phyloP scores from a whole-genome alignment of 495 filamentous ascomycete genomes.

The Xylaria longipes region DNA sequence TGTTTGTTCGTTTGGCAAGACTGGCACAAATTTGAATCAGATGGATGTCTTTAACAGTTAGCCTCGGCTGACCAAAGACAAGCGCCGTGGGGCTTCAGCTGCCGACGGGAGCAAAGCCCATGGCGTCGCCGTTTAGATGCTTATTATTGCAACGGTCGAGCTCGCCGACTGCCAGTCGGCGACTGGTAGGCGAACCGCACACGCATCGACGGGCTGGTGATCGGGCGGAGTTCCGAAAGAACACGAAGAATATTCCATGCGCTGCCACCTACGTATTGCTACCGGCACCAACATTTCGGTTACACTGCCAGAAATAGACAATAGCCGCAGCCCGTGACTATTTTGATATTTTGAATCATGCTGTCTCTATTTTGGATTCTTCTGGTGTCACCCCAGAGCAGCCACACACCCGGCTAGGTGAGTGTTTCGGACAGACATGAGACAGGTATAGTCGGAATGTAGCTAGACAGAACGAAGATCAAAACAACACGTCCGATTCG shows the following conservation, averaged over 20 bases:
- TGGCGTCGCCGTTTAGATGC: not conserved
- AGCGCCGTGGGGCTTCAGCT: not conserved
- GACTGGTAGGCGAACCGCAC: not conserved
- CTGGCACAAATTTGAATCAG: not conserved
- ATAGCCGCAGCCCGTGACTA: not conserved
- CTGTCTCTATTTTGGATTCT: not conserved
- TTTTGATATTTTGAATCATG: conserved; percentile 10
- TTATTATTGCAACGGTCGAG: not conserved
- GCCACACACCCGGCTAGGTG: not conserved
- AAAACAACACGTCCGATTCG: conserved; percentile 5
- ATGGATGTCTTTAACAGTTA: not conserved
- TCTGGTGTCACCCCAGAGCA: not conserved
- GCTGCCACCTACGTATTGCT: not conserved
- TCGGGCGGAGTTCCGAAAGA: not conserved
- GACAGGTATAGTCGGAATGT: not conserved
- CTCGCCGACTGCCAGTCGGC: conserved; percentile 7
- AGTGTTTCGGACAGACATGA: not conserved
- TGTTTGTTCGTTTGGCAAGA: not conserved
- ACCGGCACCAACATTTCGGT: not conserved
- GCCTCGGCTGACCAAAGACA: not conserved
- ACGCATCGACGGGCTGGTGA: not conserved
- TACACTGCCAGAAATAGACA: conserved; percentile 9
- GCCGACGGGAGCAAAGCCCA: not conserved
- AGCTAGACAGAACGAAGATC: not conserved
- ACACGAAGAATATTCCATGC: conserved; percentile 10